Base-by-base conservation (phyloP, 768 basidiomycete genomes). In the Daedaleopsis sinensis region DNA sequence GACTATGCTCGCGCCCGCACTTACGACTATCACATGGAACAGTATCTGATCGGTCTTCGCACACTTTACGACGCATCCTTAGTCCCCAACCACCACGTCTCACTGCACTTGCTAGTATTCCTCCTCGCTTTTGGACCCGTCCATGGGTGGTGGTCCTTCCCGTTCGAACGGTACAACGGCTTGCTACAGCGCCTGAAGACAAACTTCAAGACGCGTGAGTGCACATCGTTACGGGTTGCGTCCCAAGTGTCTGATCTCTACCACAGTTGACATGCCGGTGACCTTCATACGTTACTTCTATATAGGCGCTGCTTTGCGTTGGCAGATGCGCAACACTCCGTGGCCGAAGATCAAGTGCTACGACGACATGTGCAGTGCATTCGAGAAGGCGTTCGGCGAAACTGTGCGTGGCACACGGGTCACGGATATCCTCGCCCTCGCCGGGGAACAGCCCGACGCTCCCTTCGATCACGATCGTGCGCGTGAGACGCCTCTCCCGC, bases 131-230 rank as follows among this genome's bases (percentile, higher is more conserved):
- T 72, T 53, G 75, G 77, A 0, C 75, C 76, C 0, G 51, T 55
- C 0, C 74, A 76, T 57, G 58, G 47, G 6, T 64, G 62, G 62
- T 48, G 71, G 59, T 58, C 65, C 12, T 65, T 64, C 32, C 65
- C 68, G 13, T 77, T 72, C 50, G 70, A 78, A 52, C 62, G 69
- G 16, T 71, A 70, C 38, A 76, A 73, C 49, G 53, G 60, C n/a
- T 47, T 66, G 13, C 57, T 74, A 5, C 71, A 71, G 50, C 48
- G 57, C 5, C 44, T 68, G 8, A 67, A 69, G n/a, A 71, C 67
- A 1, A 73, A 75, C 52, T 24, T 50, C 12, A 68, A 66, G 35
- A n/a, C n/a, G n/a, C n/a, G n/a, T n/a, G n/a, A n/a, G n/a, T n/a
- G n/a, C n/a, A n/a, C n/a, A 21, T 35, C 8, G 43, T 0, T 35